Evolutionary conservation across 768 basidiomycete genomes (phyloP).

Genomic region (Porphyrellus cyaneotinctus): DNA sequence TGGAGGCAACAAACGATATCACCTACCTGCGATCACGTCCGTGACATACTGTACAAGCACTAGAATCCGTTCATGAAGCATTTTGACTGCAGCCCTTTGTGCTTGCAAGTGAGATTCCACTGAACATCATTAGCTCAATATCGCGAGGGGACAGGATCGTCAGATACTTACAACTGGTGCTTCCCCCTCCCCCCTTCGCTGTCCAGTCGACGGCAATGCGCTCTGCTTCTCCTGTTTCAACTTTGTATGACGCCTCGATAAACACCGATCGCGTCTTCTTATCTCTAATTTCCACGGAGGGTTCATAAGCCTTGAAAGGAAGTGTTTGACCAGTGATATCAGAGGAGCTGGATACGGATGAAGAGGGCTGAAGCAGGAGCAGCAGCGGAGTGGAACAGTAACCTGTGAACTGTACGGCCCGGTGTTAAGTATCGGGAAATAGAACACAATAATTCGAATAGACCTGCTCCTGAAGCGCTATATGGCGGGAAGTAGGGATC

Average conservation of each 20-base stretch:
- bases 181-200: slow-evolving; percentile 78
- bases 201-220: slow-evolving; percentile 98
- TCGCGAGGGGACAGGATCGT: background rate
- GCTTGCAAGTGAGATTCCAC: slow-evolving; percentile 90
- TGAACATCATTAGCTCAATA: slow-evolving; percentile 30
- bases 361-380: slow-evolving; percentile 63
- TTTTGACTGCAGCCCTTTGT: slow-evolving; percentile 92
- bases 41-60: slow-evolving; percentile 85
- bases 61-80: slow-evolving; percentile 89
- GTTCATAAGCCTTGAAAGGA: slow-evolving; percentile 92
- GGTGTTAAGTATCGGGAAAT: background rate
- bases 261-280: slow-evolving; percentile 74
- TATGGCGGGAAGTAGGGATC: slow-evolving; percentile 70
- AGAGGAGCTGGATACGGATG: slow-evolving; percentile 39
- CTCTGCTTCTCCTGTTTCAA: slow-evolving; percentile 98
- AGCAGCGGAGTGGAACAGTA: slow-evolving; percentile 90
- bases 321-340: slow-evolving; percentile 68
- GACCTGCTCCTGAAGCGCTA: slow-evolving; percentile 84
- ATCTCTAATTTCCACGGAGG: slow-evolving; percentile 80
- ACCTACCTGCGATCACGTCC: slow-evolving; percentile 67
- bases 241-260: slow-evolving; percentile 79
- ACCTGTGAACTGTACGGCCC: slow-evolving; percentile 59
- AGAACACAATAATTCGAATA: background rate
- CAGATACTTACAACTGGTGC: slow-evolving; percentile 63
- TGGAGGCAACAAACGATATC: background rate